Conservation (phyloP, 768 basidiomycete species). For the Leccinellum rugosiceps region DNA sequence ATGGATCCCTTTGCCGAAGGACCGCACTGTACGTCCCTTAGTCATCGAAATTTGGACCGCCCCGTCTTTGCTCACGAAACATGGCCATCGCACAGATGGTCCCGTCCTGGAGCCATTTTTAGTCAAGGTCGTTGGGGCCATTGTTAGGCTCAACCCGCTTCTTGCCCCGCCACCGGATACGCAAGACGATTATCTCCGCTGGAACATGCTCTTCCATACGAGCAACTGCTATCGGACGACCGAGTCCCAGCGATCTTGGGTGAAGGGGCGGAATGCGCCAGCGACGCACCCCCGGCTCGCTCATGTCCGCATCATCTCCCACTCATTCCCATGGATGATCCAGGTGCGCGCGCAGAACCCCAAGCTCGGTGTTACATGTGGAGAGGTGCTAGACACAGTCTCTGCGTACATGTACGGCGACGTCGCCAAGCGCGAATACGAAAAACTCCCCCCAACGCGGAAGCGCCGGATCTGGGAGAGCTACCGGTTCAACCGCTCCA, state of each 20-base stretch:
- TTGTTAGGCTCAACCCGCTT: constrained; percentile 58
- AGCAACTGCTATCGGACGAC: constrained; percentile 58
- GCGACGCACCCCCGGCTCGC: constrained; percentile 63
- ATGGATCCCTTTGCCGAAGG: constrained; percentile 40
- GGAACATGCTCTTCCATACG: constrained; percentile 72
- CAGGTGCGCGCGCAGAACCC: constrained; percentile 42
- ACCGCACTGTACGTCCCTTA: constrained; percentile 37
- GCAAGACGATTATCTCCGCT: constrained; percentile 52
- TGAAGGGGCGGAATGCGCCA: constrained; percentile 57
- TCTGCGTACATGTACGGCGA: constrained; percentile 48
- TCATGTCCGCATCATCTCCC: constrained; percentile 51
- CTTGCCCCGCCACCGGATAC: constrained; percentile 45
- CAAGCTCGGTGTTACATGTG: constrained; percentile 61
- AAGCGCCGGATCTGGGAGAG: constrained; percentile 46
- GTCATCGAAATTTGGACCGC: neutral
- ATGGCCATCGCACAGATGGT: constrained; percentile 44
- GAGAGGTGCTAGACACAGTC: constrained; percentile 59
- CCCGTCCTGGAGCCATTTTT: constrained; percentile 68
- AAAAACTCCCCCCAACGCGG: constrained; percentile 33
- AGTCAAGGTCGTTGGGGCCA: constrained; percentile 45
- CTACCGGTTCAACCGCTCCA: constrained; percentile 66
- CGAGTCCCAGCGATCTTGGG: constrained; percentile 66
- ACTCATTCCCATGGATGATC: constrained; percentile 55
- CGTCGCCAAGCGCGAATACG: constrained; percentile 52
- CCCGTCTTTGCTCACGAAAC: constrained; percentile 9